Evolutionary conservation across 768 basidiomycete species (phyloP), one percentile per base, ranked within the genome.

Genomic region (Antrodiella citrinella): DNA sequence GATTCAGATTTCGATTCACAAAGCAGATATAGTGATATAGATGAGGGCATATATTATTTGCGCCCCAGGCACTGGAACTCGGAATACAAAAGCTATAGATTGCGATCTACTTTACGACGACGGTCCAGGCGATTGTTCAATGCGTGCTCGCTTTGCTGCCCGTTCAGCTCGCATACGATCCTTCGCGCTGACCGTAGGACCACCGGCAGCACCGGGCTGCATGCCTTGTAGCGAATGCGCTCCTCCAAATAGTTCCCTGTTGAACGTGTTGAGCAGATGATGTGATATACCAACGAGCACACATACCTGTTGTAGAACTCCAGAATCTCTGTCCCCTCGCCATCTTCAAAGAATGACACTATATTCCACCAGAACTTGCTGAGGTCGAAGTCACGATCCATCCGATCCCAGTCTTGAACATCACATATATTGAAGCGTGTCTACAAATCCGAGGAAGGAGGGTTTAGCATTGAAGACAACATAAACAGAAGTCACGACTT

Each of bases 311-410:
- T 15, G 30, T 35, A 35, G 30, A 35, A 35, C 7, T 35, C 30
- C 7, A 35, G 30, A 35, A 35, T 15, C 7, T 35, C 30, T 15
- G 7, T 7, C 15, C 30, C 30, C 7, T 35, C 15, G 30, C 30
- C 30, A 35, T 35, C 30, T 7, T 35, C 30, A 35, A 35, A 35
- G 15, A 35, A 35, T 15, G 30, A 35, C 7, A 49, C 48, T 4
- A 49, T n/a, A 24, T 49, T 49, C 48, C 48, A 42, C 12, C 20
- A 49, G 38, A 49, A 49, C 5, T 4, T 9, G 5, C 13, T 18
- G 20, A 21, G 4, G 21, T 49, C 20, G 41, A 49, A 49, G 30
- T 48, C 9, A 26, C 47, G 47, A 30, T 48, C 35, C 18, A 25
- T 26, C 20, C 4, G 13, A 24, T 30, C 11, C 40, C 39, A 43